phyloP scores from a whole-genome alignment of 306 rosid genomes.

The Vigna radiata region DNA sequence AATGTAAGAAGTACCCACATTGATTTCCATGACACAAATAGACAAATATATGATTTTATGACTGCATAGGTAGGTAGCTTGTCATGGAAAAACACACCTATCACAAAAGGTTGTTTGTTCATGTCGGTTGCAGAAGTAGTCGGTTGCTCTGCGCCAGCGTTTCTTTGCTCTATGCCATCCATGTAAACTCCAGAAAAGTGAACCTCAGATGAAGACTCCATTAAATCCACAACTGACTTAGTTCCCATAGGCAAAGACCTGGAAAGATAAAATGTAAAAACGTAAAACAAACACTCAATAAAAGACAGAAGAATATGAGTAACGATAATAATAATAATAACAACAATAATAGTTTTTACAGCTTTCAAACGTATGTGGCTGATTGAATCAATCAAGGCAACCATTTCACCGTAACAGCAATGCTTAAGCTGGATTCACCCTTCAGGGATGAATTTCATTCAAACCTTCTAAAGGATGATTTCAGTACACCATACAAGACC shows the following conservation, averaged over 20 bases:
- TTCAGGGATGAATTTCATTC: background rate
- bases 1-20: background rate
- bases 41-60: background rate
- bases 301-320: constrained; percentile 6
- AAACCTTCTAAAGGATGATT: background rate
- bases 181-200: constrained; percentile 92
- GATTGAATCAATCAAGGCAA: constrained; percentile 35
- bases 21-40: constrained; percentile 19
- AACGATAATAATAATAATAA: background rate
- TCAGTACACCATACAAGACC: too few species aligned
- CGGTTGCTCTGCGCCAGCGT: constrained; percentile 53
- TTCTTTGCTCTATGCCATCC: constrained; percentile 66
- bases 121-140: constrained; percentile 67
- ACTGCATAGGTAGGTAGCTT: constrained; percentile 7
- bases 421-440: background rate
- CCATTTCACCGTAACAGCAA: background rate
- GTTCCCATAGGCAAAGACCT: constrained; percentile 62
- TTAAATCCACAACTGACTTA: constrained; percentile 67
- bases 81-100: constrained; percentile 61
- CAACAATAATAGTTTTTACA: background rate
- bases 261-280: constrained; percentile 28
- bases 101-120: constrained; percentile 85
- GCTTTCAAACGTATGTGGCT: background rate
- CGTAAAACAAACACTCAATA: background rate
- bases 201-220: constrained; percentile 77